These are phyloP conservation scores for Fusarium sp. DNA, from an alignment of 2,329 filamentous ascomycete species.

Conservation along the genomic window DNA sequence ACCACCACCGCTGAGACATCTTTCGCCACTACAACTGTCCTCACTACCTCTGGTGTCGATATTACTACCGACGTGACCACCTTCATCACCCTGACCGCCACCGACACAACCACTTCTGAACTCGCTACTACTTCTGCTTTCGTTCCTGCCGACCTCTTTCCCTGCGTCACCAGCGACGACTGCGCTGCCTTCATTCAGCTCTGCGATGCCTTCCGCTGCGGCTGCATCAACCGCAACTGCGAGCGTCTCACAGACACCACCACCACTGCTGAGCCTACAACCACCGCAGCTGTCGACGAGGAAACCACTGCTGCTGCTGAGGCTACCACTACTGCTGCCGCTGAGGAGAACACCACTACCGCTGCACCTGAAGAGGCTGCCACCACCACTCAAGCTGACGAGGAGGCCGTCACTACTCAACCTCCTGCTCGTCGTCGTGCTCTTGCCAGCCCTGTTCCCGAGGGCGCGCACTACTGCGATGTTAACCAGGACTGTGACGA, in stretches of 20 bases:
- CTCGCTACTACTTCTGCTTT: not conserved
- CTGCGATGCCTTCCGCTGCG: not conserved
- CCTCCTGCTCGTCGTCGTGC: not conserved
- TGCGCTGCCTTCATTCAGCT: not conserved
- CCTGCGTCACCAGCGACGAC: not conserved
- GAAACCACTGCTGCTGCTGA: not conserved
- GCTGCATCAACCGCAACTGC: not conserved
- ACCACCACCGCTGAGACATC: not conserved
- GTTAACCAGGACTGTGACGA: not conserved
- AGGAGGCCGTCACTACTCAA: not conserved
- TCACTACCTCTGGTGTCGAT: not conserved
- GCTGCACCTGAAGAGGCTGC: not conserved
- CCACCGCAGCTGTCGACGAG: not conserved
- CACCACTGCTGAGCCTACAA: not conserved
- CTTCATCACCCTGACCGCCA: not conserved
- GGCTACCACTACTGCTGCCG: not conserved
- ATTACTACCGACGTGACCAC: not conserved
- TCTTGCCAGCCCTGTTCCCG: not conserved
- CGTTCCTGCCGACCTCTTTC: conserved; percentile 4
- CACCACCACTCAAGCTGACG: not conserved
- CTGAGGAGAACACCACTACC: not conserved
- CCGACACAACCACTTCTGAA: not conserved
- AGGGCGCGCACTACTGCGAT: not conserved
- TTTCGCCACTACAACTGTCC: not conserved
- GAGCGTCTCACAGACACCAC: not conserved